Conservation (phyloP, 2,329 filamentous ascomycete species). For the Aureobasidium zeae region DNA sequence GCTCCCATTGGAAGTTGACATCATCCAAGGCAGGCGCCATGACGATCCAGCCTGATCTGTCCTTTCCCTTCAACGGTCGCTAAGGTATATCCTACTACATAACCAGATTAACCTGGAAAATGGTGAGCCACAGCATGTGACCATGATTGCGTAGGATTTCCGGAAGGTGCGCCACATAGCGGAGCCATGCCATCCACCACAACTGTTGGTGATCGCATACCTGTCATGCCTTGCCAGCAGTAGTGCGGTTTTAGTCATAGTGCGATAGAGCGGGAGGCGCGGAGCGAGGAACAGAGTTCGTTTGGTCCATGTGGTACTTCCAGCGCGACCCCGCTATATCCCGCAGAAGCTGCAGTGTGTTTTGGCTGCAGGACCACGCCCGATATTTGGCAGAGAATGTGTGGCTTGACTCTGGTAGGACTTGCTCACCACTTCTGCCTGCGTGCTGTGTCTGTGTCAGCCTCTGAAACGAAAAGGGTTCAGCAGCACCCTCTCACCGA, state of each 20-base stretch:
- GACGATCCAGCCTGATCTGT: constrained; percentile 10
- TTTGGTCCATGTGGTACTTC: constrained; percentile 6
- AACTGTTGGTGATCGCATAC: constrained; percentile 6
- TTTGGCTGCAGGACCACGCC: too few species aligned
- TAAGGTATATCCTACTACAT: too few species aligned
- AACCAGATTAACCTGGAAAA: not conserved
- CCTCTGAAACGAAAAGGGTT: too few species aligned
- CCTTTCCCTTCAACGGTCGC: constrained; percentile 6
- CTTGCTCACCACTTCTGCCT: too few species aligned
- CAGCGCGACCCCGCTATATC: constrained; percentile 10
- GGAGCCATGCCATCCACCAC: not conserved
- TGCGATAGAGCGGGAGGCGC: not conserved
- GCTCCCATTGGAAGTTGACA: not conserved
- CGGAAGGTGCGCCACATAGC: constrained; percentile 2
- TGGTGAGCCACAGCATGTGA: constrained; percentile 12
- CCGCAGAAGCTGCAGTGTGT: not conserved
- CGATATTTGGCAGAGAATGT: too few species aligned
- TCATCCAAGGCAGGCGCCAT: constrained; percentile 11
- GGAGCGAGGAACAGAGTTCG: constrained; percentile 1
- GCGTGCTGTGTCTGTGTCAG: too few species aligned
- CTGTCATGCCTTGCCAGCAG: constrained; percentile 5
- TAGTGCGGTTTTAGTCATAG: too few species aligned
- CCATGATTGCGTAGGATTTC: constrained; percentile 3
- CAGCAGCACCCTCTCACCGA: too few species aligned
- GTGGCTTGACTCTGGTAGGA: too few species aligned